Percentiles rank a stretch among this genome's conserved stretches.
phyloP scores from a whole-genome alignment of 441 rosid species.

The Pelargonium cotyledonis region DNA sequence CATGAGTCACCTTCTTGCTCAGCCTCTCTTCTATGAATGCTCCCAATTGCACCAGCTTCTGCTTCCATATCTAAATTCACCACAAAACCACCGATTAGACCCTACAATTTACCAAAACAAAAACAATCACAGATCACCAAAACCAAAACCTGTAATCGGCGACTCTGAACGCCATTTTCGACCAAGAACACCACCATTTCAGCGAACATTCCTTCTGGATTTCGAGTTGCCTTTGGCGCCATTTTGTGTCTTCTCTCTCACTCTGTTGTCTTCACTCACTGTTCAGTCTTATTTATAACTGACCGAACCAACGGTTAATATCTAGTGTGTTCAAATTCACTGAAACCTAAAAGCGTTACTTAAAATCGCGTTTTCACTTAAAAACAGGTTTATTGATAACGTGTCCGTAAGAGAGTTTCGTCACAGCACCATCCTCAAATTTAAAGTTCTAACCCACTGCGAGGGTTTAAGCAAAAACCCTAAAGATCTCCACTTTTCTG shows the following conservation, averaged over 20 bases:
- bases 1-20: conserved; percentile 53
- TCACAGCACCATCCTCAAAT: too few relatives aligned
- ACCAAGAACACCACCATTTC: conserved; percentile 62
- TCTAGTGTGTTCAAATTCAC: too few relatives aligned
- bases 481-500: too few relatives aligned
- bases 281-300: not conserved
- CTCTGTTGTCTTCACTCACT: not conserved
- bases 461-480: too few relatives aligned
- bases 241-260: conserved; percentile 22
- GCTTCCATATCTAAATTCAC: conserved; percentile 71
- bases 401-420: too few relatives aligned
- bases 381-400: too few relatives aligned
- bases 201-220: conserved; percentile 60
- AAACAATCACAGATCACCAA: not conserved
- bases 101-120: not conserved
- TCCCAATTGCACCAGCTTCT: conserved; percentile 77
- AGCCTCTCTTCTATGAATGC: conserved; percentile 45
- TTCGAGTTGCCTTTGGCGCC: conserved; percentile 58
- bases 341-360: too few relatives aligned
- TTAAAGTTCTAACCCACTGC: too few relatives aligned
- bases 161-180: conserved; percentile 62
- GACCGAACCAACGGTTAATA: too few relatives aligned
- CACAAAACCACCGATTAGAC: not conserved
- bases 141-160: conserved; percentile 65
- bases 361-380: too few relatives aligned